phyloP scores from a whole-genome alignment of 1,284 basidiomycete genomes.

The Naganishia liquefaciens region DNA sequence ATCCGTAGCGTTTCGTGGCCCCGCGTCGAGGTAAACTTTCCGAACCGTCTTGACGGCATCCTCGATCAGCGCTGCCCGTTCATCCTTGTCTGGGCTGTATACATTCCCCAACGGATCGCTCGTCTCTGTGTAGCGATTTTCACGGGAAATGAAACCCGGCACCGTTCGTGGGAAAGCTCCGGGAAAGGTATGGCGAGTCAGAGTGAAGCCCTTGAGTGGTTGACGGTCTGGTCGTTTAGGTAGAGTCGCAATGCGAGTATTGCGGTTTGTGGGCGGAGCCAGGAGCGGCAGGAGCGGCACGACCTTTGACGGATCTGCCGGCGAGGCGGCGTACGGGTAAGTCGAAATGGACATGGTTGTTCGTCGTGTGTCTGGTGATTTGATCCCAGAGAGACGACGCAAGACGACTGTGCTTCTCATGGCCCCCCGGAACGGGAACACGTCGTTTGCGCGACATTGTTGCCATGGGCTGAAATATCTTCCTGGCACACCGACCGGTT shows the following conservation, averaged over 20 bases:
- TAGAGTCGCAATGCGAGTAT: constrained; percentile 34
- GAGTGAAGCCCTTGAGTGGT: constrained; percentile 49
- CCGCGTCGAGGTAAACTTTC: constrained; percentile 30
- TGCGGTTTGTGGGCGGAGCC: constrained; percentile 29
- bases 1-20: not conserved
- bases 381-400: too few relatives aligned
- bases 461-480: too few relatives aligned
- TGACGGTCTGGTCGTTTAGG: constrained; percentile 44
- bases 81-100: constrained; percentile 37
- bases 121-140: constrained; percentile 26
- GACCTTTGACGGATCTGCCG: constrained; percentile 5
- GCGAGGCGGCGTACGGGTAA: constrained; percentile 21
- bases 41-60: constrained; percentile 33
- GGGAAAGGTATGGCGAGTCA: constrained; percentile 71
- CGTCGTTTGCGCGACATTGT: too few relatives aligned
- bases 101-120: constrained; percentile 33
- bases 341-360: constrained; percentile 17
- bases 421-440: too few relatives aligned
- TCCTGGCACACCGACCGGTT: too few relatives aligned
- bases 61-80: constrained; percentile 45
- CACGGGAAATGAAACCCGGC: constrained; percentile 35
- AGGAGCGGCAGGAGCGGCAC: constrained; percentile 31
- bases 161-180: constrained; percentile 65
- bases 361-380: not conserved
- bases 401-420: too few relatives aligned